phyloP scores from a whole-genome alignment of 2,329 filamentous ascomycete genomes.

The Gaeumannomyces tritici region DNA sequence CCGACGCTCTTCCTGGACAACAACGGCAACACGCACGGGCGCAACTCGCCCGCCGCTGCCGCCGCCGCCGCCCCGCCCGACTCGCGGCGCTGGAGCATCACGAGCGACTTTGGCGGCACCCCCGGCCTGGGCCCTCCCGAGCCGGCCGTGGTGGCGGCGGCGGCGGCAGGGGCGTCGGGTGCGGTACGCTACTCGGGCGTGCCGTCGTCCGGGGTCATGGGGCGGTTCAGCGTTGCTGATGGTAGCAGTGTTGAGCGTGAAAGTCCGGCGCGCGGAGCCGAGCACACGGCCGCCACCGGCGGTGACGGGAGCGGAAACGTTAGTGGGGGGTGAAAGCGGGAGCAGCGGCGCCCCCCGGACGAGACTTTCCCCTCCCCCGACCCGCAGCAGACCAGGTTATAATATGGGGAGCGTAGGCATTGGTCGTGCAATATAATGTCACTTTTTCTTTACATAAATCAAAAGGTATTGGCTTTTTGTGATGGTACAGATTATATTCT shows the following conservation, averaged over 20 bases:
- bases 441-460: neutral
- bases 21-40: slow-evolving; percentile 3
- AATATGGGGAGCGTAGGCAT: neutral
- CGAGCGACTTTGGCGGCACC: slow-evolving; percentile 20
- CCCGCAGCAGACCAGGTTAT: neutral
- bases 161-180: too few relatives aligned
- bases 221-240: neutral
- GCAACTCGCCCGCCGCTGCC: neutral
- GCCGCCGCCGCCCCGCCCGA: too few relatives aligned
- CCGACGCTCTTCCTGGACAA: slow-evolving; percentile 8
- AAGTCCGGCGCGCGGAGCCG: neutral
- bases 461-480: neutral
- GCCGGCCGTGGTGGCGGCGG: slow-evolving; percentile 1
- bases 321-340: slow-evolving; percentile 3
- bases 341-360: slow-evolving; percentile 3
- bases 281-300: neutral
- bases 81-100: slow-evolving; percentile 17
- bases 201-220: slow-evolving; percentile 10
- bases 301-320: neutral
- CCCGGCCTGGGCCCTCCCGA: slow-evolving; percentile 5
- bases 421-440: slow-evolving; percentile 1
- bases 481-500: neutral
- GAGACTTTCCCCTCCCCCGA: slow-evolving; percentile 7
- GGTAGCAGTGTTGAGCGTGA: neutral
- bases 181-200: slow-evolving; percentile 7